phyloP scores from a whole-genome alignment of 805 yeast genomes.

The Cyberlindnera petersonii region DNA sequence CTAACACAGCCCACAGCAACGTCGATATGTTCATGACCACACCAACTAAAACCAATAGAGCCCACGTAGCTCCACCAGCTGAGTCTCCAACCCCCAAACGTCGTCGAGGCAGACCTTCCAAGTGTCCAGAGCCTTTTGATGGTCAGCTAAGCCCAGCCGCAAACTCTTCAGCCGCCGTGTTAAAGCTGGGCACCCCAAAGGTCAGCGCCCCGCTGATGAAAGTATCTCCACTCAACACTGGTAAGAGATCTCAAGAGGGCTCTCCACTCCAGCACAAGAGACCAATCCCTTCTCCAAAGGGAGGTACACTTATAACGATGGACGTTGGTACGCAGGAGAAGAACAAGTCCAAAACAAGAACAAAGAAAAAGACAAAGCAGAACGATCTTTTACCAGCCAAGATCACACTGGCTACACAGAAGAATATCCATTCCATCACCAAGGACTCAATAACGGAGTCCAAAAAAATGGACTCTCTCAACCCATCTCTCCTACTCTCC shows the following conservation, averaged over 20 bases:
- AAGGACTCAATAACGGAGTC: neutral
- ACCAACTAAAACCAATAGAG: neutral
- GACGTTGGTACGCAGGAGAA: slow-evolving; percentile 5
- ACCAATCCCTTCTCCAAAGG: slow-evolving; percentile 27
- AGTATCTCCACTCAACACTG: slow-evolving; percentile 21
- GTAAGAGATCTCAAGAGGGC: slow-evolving; percentile 1
- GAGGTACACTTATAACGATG: slow-evolving; percentile 24
- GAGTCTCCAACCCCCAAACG: slow-evolving; percentile 26
- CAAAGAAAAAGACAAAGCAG: slow-evolving; percentile 7
- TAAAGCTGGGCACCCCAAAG: slow-evolving; percentile 29
- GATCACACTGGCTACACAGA: slow-evolving; percentile 19
- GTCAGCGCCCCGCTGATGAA: slow-evolving; percentile 28
- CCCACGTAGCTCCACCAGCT: neutral
- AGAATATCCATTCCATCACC: slow-evolving; percentile 22
- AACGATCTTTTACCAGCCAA: slow-evolving; percentile 10
- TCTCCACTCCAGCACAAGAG: slow-evolving; percentile 19
- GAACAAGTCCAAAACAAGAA: slow-evolving; percentile 4
- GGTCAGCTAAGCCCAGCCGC: slow-evolving; percentile 24
- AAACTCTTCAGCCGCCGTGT: slow-evolving; percentile 26
- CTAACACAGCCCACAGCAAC: slow-evolving; percentile 4
- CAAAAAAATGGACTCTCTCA: slow-evolving; percentile 14
- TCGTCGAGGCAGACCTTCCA: slow-evolving; percentile 30
- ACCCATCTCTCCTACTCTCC: slow-evolving; percentile 26
- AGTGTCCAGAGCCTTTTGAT: slow-evolving; percentile 5
- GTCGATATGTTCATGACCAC: slow-evolving; percentile 3